Percentiles rank a stretch among this genome's conserved stretches.
Conservation (phyloP, 345 rosid species). For the Camelina sativa region DNA sequence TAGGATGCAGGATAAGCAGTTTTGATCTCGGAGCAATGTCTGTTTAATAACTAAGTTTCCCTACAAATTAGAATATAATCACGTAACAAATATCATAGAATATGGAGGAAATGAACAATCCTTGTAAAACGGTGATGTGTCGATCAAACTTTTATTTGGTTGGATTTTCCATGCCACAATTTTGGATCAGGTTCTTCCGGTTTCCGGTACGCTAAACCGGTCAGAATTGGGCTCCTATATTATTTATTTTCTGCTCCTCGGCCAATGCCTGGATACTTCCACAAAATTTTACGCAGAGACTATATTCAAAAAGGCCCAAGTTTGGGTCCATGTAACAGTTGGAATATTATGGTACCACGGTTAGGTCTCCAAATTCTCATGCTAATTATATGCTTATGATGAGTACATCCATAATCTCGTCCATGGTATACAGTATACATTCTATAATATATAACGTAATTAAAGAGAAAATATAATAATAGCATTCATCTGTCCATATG, state of each 20-base stretch:
- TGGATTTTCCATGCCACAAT: too few relatives aligned
- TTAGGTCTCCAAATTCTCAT: background rate
- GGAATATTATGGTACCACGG: background rate
- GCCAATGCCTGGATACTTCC: background rate
- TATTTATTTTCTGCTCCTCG: background rate
- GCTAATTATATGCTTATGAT: background rate
- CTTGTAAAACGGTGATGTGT: too few relatives aligned
- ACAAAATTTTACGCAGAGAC: background rate
- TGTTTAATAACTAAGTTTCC: background rate
- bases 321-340: constrained; percentile 23
- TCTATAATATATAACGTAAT: background rate
- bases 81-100: background rate
- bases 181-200: background rate
- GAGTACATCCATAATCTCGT: background rate
- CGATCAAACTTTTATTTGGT: too few relatives aligned
- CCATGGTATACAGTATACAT: background rate
- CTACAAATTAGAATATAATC: background rate
- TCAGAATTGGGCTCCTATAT: background rate
- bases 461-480: constrained; percentile 15
- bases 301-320: constrained; percentile 25
- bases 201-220: background rate
- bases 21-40: background rate
- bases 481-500: constrained; percentile 1
- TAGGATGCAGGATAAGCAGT: background rate
- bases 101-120: background rate